Evolutionary conservation across 768 basidiomycete genomes (phyloP).

Genomic region (Coprinopsis marcescibilis): DNA sequence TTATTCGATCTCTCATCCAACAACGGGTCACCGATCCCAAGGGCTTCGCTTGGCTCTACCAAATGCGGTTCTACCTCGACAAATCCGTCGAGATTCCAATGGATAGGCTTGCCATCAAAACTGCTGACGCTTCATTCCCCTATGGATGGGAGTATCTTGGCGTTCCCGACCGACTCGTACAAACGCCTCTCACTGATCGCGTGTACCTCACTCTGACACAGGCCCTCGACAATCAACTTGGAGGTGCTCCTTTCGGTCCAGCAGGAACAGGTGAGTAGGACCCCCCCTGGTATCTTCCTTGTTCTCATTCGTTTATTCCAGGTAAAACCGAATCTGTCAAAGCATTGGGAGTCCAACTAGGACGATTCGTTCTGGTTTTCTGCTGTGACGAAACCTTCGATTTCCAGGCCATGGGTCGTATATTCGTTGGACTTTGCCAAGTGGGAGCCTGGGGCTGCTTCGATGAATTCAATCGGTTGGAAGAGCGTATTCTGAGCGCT

Average conservation of each 20-base stretch:
- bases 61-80: slow-evolving; percentile 98
- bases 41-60: slow-evolving; percentile 90
- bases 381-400: slow-evolving; percentile 99
- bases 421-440: slow-evolving; percentile 97
- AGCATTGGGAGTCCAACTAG: slow-evolving; percentile 94
- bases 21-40: slow-evolving; percentile 58
- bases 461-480: slow-evolving; percentile 96
- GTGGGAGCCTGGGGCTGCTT: slow-evolving; percentile 99
- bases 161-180: slow-evolving; percentile 93
- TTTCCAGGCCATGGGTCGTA: slow-evolving; percentile 99
- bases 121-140: slow-evolving; percentile 89
- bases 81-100: slow-evolving; percentile 64
- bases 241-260: slow-evolving; percentile 96
- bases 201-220: slow-evolving; percentile 97
- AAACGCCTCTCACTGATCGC: slow-evolving; percentile 95
- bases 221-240: slow-evolving; percentile 89
- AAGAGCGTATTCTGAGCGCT: slow-evolving; percentile 95
- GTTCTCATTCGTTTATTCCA: slow-evolving; percentile 23
- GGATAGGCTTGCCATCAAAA: slow-evolving; percentile 72
- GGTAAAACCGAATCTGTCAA: slow-evolving; percentile 99
- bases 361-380: slow-evolving; percentile 99
- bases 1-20: slow-evolving; percentile 73
- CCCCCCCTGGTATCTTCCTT: slow-evolving; percentile 7
- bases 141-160: slow-evolving; percentile 99
- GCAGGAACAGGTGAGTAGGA: slow-evolving; percentile 78